A percentile compares a stretch with the other conserved stretches of the same genome.
Evolutionary conservation across 768 basidiomycete genomes (phyloP).

Genomic region (Candolleomyces eurysporus): DNA sequence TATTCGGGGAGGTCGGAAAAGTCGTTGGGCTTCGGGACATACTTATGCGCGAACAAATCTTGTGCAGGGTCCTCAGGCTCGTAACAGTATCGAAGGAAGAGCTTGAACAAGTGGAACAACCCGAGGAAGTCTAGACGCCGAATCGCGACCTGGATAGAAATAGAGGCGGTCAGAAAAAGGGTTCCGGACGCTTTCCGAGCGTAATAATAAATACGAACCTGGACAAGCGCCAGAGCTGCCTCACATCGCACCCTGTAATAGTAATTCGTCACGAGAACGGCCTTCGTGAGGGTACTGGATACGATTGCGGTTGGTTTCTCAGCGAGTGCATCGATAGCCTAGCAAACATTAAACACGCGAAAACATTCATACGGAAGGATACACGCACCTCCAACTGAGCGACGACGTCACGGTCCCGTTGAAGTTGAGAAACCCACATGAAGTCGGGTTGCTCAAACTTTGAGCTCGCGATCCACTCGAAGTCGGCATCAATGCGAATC

Average conservation of each 20-base stretch:
- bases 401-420: conserved; percentile 93
- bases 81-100: conserved; percentile 89
- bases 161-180: conserved; percentile 3
- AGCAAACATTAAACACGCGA: conserved; percentile 1
- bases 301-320: conserved; percentile 82
- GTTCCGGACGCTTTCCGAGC: not conserved
- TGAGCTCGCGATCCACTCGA: conserved; percentile 96
- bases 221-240: conserved; percentile 81
- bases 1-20: conserved; percentile 91
- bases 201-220: conserved; percentile 50
- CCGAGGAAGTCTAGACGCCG: conserved; percentile 84
- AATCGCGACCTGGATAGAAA: conserved; percentile 68
- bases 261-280: conserved; percentile 92
- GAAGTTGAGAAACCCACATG: conserved; percentile 97
- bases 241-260: conserved; percentile 96
- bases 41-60: conserved; percentile 82
- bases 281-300: conserved; percentile 89
- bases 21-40: conserved; percentile 94
- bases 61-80: conserved; percentile 80
- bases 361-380: not conserved
- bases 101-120: conserved; percentile 92
- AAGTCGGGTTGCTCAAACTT: conserved; percentile 95
- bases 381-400: conserved; percentile 88
- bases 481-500: conserved; percentile 98
- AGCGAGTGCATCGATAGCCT: conserved; percentile 90